Percentiles rank a stretch among this genome's conserved stretches.
Conservation (phyloP, 2,329 filamentous ascomycete genomes). For the Fusarium citri region DNA sequence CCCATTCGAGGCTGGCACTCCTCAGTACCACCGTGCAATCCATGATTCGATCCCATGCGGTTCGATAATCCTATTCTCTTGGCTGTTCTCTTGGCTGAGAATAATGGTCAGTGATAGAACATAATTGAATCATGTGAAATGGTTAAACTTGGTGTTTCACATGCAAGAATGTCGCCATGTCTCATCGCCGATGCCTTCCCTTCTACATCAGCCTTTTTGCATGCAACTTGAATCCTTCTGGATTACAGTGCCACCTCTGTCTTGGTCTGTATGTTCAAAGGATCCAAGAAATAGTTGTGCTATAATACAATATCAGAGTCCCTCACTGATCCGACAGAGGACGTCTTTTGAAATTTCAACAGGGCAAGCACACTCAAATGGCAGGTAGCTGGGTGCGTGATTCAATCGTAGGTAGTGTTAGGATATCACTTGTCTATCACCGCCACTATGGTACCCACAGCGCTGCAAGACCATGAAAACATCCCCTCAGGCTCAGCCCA, state of each 20-base stretch:
- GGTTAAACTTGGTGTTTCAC: neutral
- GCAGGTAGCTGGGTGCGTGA: neutral
- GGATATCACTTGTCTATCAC: neutral
- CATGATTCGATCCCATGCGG: neutral
- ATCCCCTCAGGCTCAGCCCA: neutral
- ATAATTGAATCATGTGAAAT: neutral
- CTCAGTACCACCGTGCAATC: neutral
- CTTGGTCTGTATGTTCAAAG: neutral
- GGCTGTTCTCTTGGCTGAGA: neutral
- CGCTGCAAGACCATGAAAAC: neutral
- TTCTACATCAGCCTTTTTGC: neutral
- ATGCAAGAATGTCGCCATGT: neutral
- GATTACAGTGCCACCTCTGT: neutral
- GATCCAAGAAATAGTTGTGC: neutral
- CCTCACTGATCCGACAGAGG: neutral
- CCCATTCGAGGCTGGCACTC: neutral
- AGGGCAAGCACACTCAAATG: neutral
- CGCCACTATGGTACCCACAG: neutral
- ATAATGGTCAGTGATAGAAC: neutral
- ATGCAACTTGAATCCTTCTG: neutral
- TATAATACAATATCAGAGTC: neutral
- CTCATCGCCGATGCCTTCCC: neutral
- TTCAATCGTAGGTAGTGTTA: neutral
- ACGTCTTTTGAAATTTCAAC: neutral
- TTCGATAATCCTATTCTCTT: neutral